phyloP scores from a whole-genome alignment of 306 rosid species.

The Quercus bicolor region DNA sequence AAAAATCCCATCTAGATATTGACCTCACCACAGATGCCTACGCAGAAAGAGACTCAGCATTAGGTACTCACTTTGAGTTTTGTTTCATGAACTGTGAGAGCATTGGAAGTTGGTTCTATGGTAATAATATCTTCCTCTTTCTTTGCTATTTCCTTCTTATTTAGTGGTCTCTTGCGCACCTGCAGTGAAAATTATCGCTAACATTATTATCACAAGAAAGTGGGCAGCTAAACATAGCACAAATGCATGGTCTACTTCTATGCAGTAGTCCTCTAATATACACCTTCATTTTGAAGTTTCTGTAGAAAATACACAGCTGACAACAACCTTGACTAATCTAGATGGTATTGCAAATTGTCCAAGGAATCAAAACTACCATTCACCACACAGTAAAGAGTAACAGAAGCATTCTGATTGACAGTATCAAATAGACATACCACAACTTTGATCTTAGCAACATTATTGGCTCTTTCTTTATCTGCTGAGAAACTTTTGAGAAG shows the following conservation, averaged over 20 bases:
- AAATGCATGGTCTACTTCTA: not conserved
- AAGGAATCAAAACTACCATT: conserved; percentile 9
- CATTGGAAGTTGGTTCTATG: conserved; percentile 55
- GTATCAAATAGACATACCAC: conserved; percentile 50
- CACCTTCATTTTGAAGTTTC: not conserved
- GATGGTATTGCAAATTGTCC: conserved; percentile 10
- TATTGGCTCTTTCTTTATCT: conserved; percentile 74
- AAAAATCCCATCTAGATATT: not conserved
- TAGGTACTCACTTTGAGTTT: conserved; percentile 60
- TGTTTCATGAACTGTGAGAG: conserved; percentile 79
- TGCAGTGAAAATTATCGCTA: conserved; percentile 24
- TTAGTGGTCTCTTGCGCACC: conserved; percentile 87
- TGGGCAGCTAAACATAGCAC: not conserved
- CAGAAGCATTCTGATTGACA: not conserved
- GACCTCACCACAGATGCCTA: conserved; percentile 1
- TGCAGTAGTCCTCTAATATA: not conserved
- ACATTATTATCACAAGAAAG: not conserved
- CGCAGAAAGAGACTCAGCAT: not conserved
- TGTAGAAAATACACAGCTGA: not conserved
- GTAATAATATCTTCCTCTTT: conserved; percentile 76
- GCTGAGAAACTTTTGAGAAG: conserved; percentile 49
- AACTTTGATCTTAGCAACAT: conserved; percentile 81
- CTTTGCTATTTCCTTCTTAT: conserved; percentile 70
- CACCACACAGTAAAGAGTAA: not conserved
- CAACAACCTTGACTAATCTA: not conserved